Percentiles rank a stretch among this genome's conserved stretches.
phyloP scores from a whole-genome alignment of 768 basidiomycete species.

The Coprinopsis strossmayeri region DNA sequence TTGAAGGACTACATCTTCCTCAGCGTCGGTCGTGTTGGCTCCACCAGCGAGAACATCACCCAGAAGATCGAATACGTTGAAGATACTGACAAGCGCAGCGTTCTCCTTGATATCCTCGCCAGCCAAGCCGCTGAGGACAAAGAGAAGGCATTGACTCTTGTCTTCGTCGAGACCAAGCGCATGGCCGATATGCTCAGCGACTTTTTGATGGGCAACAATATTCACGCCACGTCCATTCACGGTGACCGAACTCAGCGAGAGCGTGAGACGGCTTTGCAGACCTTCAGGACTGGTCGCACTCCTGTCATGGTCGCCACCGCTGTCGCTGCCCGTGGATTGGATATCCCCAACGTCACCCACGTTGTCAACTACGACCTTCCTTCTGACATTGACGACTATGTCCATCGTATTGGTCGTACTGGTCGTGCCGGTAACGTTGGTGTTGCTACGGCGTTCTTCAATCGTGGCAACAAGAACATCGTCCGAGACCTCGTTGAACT shows the following conservation, averaged over 20 bases:
- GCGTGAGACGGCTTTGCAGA: constrained; percentile 91
- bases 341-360: constrained; percentile 98
- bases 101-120: constrained; percentile 87
- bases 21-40: constrained; percentile 96
- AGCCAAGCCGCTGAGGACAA: constrained; percentile 59
- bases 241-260: constrained; percentile 98
- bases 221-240: constrained; percentile 95
- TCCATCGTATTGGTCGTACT: constrained; percentile 96
- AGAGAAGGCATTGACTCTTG: constrained; percentile 80
- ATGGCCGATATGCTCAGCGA: constrained; percentile 99
- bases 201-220: constrained; percentile 76
- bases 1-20: constrained; percentile 99
- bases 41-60: constrained; percentile 98
- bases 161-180: constrained; percentile 99
- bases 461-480: constrained; percentile 88
- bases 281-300: constrained; percentile 91
- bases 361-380: constrained; percentile 98
- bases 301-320: constrained; percentile 98
- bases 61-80: constrained; percentile 99
- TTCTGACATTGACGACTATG: constrained; percentile 98
- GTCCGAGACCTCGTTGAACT: constrained; percentile 90
- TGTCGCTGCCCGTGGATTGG: constrained; percentile 97
- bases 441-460: constrained; percentile 93
- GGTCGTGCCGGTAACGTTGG: constrained; percentile 99
- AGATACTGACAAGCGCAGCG: constrained; percentile 93